Percentiles rank a stretch among this genome's conserved stretches.
phyloP scores from a whole-genome alignment of 1,284 basidiomycete species.

The Cutaneotrichosporon daszewskae region DNA sequence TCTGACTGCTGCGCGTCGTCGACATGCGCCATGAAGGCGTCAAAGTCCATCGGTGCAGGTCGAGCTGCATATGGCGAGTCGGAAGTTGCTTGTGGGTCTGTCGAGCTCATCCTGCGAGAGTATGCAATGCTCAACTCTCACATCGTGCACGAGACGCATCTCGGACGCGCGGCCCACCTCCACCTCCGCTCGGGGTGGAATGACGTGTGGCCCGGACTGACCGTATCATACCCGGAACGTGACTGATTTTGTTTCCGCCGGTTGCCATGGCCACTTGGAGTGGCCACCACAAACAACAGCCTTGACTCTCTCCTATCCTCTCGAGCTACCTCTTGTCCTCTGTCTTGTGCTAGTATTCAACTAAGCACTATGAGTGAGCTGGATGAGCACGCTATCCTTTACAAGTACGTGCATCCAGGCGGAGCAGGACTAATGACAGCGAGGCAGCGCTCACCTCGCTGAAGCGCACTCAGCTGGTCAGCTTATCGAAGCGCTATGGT shows the following conservation, averaged over 20 bases:
- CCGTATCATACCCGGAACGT: too few relatives aligned
- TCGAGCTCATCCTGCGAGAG: too few relatives aligned
- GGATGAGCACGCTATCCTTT: constrained; percentile 19
- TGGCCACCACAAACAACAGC: too few relatives aligned
- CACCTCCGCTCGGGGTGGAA: too few relatives aligned
- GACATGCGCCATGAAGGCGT: constrained; percentile 13
- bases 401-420: constrained; percentile 8
- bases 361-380: constrained; percentile 9
- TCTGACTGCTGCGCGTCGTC: constrained; percentile 2
- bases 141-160: too few relatives aligned
- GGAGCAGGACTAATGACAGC: constrained; percentile 13
- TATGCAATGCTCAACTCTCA: too few relatives aligned
- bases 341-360: background rate
- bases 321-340: too few relatives aligned
- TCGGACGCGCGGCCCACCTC: too few relatives aligned
- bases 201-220: too few relatives aligned
- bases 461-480: constrained; percentile 44
- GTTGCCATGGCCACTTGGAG: background rate
- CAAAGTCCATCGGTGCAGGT: constrained; percentile 7
- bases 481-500: constrained; percentile 42
- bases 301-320: too few relatives aligned
- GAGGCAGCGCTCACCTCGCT: constrained; percentile 38
- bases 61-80: constrained; percentile 14
- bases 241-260: background rate
- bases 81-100: too few relatives aligned